phyloP scores from a whole-genome alignment of 225 moss, liverwort and hornwort genomes.

The Marchantia polymorpha region DNA sequence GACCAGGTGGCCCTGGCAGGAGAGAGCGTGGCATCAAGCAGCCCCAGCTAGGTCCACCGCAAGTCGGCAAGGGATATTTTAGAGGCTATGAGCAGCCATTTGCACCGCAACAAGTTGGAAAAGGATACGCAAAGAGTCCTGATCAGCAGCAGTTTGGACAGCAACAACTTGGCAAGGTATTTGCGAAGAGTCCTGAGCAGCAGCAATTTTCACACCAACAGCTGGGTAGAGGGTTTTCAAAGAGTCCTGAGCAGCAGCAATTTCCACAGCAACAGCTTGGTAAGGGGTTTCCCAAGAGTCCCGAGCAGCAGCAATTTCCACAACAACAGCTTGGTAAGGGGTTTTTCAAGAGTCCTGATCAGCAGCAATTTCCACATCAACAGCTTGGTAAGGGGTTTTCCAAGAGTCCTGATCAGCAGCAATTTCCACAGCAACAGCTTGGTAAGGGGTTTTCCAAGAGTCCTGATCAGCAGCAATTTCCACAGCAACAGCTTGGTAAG shows the following conservation, averaged over 20 bases:
- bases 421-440: conserved; percentile 6
- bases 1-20: conserved; percentile 14
- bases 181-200: conserved; percentile 28
- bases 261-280: not conserved
- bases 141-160: not conserved
- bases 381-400: not conserved
- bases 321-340: conserved; percentile 1
- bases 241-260: conserved; percentile 26
- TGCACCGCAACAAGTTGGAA: not conserved
- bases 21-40: conserved; percentile 29
- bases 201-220: conserved; percentile 15
- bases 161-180: conserved; percentile 19
- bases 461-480: conserved; percentile 17
- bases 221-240: conserved; percentile 8
- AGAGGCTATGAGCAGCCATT: not conserved
- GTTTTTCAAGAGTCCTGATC: not conserved
- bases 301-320: not conserved
- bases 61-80: not conserved
- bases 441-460: conserved; percentile 20
- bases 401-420: not conserved
- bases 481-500: not conserved
- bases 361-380: not conserved
- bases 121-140: not conserved
- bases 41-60: not conserved
- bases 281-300: not conserved